These are phyloP conservation scores for Lupinus albus DNA, from an alignment of 306 rosid species.

Conservation along the genomic window DNA sequence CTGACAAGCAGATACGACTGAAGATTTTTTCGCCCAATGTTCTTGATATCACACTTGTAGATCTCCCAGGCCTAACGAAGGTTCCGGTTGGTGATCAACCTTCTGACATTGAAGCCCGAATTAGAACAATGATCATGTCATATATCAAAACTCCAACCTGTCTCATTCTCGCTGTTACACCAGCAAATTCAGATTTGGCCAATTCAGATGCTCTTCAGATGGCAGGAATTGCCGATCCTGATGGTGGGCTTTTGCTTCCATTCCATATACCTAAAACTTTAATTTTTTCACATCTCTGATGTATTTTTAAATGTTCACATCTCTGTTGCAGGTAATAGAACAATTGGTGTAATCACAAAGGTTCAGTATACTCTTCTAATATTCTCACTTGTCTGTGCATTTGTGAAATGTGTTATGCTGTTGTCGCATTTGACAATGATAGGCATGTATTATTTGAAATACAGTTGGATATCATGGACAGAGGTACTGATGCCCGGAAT, in stretches of 20 bases:
- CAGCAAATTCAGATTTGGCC: conserved; percentile 97
- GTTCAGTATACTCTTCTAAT: conserved; percentile 45
- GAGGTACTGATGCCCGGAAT: conserved; percentile 99
- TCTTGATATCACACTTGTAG: conserved; percentile 95
- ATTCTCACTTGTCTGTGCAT: background rate
- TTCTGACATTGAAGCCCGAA: conserved; percentile 91
- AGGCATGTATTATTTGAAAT: conserved; percentile 28
- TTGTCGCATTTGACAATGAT: conserved; percentile 43
- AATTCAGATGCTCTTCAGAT: conserved; percentile 99
- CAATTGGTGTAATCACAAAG: conserved; percentile 96
- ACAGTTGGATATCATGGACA: conserved; percentile 98
- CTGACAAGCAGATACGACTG: conserved; percentile 97
- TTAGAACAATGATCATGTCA: conserved; percentile 96
- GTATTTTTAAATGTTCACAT: conserved; percentile 31
- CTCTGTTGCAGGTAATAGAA: conserved; percentile 76
- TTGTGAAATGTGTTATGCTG: conserved; percentile 32
- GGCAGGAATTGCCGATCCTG: conserved; percentile 99
- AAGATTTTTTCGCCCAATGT: conserved; percentile 97
- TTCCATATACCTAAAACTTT: conserved; percentile 33
- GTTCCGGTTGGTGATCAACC: conserved; percentile 99
- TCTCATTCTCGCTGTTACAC: conserved; percentile 92
- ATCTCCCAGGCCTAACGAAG: conserved; percentile 96
- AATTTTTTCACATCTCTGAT: conserved; percentile 15
- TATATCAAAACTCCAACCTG: conserved; percentile 87
- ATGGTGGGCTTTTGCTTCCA: conserved; percentile 61